phyloP scores from a whole-genome alignment of 2,329 filamentous ascomycete species.

The Colletotrichum lindemuthianum region DNA sequence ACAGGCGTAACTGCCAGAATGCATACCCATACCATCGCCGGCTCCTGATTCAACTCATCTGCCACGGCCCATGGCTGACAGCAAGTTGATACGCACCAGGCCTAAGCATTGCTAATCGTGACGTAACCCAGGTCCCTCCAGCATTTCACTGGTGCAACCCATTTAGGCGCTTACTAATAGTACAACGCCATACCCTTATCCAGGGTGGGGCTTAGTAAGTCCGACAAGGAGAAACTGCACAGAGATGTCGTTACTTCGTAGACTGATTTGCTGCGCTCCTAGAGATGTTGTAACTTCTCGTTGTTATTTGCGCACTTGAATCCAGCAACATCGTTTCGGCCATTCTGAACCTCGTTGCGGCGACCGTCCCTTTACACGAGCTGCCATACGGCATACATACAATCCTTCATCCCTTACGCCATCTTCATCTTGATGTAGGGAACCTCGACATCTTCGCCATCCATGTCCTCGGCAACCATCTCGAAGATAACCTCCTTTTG shows the following conservation, averaged over 20 bases:
- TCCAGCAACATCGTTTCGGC: neutral
- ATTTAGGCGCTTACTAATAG: slow-evolving; percentile 25
- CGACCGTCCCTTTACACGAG: neutral
- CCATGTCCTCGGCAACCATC: slow-evolving; percentile 88
- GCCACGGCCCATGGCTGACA: neutral
- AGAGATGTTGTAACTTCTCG: neutral
- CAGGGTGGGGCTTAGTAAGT: slow-evolving; percentile 16
- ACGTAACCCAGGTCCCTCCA: slow-evolving; percentile 43
- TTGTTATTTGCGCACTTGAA: neutral
- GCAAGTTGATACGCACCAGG: neutral
- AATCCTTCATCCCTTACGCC: slow-evolving; percentile 41
- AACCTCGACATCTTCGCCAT: slow-evolving; percentile 94
- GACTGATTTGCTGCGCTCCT: no score
- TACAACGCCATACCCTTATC: slow-evolving; percentile 15
- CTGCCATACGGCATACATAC: neutral
- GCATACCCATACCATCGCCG: no score
- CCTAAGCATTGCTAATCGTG: slow-evolving; percentile 46
- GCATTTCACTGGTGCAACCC: neutral
- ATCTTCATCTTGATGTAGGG: slow-evolving; percentile 95
- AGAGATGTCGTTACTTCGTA: neutral
- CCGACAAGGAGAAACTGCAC: neutral
- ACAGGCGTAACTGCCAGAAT: no score
- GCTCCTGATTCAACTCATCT: no score
- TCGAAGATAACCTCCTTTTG: slow-evolving; percentile 98
- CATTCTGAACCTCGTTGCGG: neutral